Evolutionary conservation across 1,284 basidiomycete species (phyloP).

Genomic region (Fistulinella staudtii): DNA sequence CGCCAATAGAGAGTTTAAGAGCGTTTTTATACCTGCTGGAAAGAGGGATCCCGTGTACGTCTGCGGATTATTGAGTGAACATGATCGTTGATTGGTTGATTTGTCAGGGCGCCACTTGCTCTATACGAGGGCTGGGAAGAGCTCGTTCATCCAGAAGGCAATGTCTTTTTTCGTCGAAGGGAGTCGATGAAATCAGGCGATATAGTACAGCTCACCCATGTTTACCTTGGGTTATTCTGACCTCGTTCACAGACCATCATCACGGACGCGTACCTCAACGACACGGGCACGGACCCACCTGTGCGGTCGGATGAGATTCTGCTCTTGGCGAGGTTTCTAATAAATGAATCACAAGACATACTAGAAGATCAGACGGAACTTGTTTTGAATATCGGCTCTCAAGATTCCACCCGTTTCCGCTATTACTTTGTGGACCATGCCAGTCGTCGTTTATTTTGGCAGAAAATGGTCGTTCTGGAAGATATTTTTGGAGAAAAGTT

Average conservation of each 20-base stretch:
- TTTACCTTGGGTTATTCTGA: neutral
- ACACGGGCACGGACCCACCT: neutral
- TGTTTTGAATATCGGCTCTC: constrained; percentile 14
- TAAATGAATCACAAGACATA: neutral
- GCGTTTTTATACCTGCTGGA: constrained; percentile 8
- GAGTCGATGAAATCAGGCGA: neutral
- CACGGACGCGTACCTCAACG: constrained; percentile 11
- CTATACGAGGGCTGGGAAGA: constrained; percentile 8
- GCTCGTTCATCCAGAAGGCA: constrained; percentile 21
- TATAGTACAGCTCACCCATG: neutral
- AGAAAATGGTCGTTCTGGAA: neutral
- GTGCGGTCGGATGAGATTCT: neutral
- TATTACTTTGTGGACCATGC: constrained; percentile 2
- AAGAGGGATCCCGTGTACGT: constrained; percentile 1
- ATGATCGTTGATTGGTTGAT: too few species aligned
- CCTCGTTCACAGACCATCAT: constrained; percentile 16
- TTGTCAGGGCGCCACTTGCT: constrained; percentile 7
- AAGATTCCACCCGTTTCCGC: neutral
- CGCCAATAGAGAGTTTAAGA: neutral
- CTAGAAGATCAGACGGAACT: constrained; percentile 17
- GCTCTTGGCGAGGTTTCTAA: neutral
- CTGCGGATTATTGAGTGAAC: too few species aligned
- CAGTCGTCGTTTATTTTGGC: neutral
- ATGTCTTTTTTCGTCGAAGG: constrained; percentile 11
- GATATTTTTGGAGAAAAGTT: neutral